Base-by-base conservation (phyloP, 768 basidiomycete genomes). In the Tulasnella sp. region DNA sequence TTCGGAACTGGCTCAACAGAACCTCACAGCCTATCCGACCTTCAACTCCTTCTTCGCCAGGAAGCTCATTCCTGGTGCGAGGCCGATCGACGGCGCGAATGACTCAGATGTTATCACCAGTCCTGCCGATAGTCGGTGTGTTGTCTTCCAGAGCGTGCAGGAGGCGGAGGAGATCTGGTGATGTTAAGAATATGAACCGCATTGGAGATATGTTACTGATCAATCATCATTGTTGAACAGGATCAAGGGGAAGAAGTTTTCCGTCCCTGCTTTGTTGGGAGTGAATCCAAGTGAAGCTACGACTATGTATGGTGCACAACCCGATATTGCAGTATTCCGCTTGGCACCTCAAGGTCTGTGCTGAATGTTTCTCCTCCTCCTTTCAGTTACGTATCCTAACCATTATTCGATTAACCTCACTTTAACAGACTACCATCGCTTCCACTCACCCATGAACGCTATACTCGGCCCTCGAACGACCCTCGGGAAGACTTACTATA, bases 11-110 rank as follows among this genome's bases (percentile, higher is more conserved):
- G 71, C 82, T 13, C 68, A 84, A 29, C 78, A 82, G 1, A 82
- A 90, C 67, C 69, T 84, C 49, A 69, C 68, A 1, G 75, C 78
- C 44, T 90, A 90, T 68, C 70, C 70, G 65, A 80, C 72, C 10
- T 88, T 92, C 76, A 92, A 91, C 71, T 75, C 82, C 4, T 90
- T 92, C 75, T 92, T 92, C 74, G 78, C 67, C 50, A 74, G 84
- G 42, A 77, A 80, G 65, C 74, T 89, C 54, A 77, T 75, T 58
- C 73, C 79, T 0, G 79, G 69, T 3, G 82, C 80, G 3, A 79
- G 88, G 5, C 84, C 84, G 0, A 76, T 86, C 27, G 75, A 81
- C 53, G 74, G 78, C 5, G 77, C 73, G 4, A 70, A 77, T 1
- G 77, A 85, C 60, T 74, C 78, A 0, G 64, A 67, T 3, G 75